Evolutionary conservation across 2,329 filamentous ascomycete species (phyloP), one percentile per base, ranked within the genome.

Genomic region (Aspergillus niger): DNA sequence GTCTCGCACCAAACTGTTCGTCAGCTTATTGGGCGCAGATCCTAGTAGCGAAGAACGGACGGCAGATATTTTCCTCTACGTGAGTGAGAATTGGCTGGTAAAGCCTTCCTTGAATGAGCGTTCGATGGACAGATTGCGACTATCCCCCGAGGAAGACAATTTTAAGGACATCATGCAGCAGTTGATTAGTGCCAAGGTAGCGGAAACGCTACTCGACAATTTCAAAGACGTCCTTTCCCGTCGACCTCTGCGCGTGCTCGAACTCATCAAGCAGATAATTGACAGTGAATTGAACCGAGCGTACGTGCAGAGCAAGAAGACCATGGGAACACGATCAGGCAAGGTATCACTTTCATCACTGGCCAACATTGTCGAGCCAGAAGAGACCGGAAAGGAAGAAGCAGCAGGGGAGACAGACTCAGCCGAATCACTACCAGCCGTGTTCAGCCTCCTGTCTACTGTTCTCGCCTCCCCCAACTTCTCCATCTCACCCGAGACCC

Each of bases 401-500:
- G 38, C 32, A 32, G 51, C 58, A 5, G 54, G 57, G 3, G 66
- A 62, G 8, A 28, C 58, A 49, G 76, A 77, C 15, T 67, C 70
- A 22, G 67, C 67, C 4, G 77, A 79, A 51, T 76, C 75, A 3
- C 59, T 80, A 28, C 74, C 76, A 5, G 72, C 74, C 8, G 76
- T 77, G 8, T 76, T 79, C 64, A 80, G 77, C 57, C 65, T 80
- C 17, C 65, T 80, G 3, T 80, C 77, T 3, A 78, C 77, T 6
- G 74, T 80, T 6, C 64, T 80, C 22, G 72, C 77, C 3, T 79
- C 78, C 5, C 74, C 77, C 1, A 76, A 77, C 8, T 79, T 79
- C 39, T 64, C 69, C 2, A 59, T 70, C 7, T 73, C 76, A 1
- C 60, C 68, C 47, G 69, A 72, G 22, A 71, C 72, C 3, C 59